These are phyloP conservation scores for Fragilariopsis cylindrus DNA, from an alignment of 108 stramenopile species.

Conservation along the genomic window DNA sequence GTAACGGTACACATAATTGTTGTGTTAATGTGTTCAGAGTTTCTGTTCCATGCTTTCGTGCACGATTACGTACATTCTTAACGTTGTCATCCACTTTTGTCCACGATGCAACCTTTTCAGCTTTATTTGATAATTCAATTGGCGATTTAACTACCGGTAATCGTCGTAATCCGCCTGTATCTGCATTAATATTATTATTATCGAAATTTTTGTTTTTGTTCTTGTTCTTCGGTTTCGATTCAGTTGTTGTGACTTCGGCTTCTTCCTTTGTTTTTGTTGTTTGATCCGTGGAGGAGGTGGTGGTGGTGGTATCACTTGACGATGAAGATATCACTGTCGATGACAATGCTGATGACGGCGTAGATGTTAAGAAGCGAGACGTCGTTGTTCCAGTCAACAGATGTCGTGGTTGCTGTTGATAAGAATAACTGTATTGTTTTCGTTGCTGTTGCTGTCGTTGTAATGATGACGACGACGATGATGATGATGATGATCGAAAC, in stretches of 20 bases:
- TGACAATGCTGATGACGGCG: conserved; percentile 6
- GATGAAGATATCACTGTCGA: neutral
- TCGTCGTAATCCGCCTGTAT: conserved; percentile 76
- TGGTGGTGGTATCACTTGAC: neutral
- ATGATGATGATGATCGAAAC: neutral
- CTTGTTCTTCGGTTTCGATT: neutral
- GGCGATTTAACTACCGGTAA: conserved; percentile 74
- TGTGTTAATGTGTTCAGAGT: conserved; percentile 78
- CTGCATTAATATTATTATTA: neutral
- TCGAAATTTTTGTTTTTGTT: neutral
- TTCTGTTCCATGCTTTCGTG: conserved; percentile 79
- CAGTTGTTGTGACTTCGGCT: too few relatives aligned
- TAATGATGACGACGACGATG: neutral
- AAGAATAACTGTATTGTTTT: neutral
- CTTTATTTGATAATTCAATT: conserved; percentile 64
- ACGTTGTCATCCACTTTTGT: conserved; percentile 50
- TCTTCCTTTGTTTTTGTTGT: neutral
- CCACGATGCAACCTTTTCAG: conserved; percentile 41
- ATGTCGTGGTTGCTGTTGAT: neutral
- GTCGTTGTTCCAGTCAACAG: neutral
- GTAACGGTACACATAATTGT: conserved; percentile 77
- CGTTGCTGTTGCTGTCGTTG: neutral
- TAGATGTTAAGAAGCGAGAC: neutral
- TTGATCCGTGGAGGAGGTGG: neutral
- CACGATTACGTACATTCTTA: conserved; percentile 59